Evolutionary conservation across 164 flowering plant genomes (phyloP), one percentile per base, ranked within the genome.

Genomic region (Berberis thunbergii): DNA sequence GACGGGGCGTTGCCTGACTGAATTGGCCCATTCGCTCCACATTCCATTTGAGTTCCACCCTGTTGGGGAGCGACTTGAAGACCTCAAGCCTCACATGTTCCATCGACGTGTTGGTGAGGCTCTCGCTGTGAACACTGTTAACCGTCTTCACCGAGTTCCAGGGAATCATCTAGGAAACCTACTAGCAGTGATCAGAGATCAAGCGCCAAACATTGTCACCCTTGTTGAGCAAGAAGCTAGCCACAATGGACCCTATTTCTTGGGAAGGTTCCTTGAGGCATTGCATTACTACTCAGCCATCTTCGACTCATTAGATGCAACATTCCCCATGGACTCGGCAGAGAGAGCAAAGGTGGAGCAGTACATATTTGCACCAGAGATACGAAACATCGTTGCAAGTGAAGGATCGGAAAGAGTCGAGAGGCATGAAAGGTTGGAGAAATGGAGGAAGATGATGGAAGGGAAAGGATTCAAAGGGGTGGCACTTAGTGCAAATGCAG

Each of bases 401-500:
- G 95, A 88, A 67, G 91, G 91, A 42, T 39, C 67, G 3, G 89
- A 86, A 75, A 79, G 95, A 69, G 71, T 71, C 4, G 77, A 72
- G 74, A 76, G 95, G 68, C 88, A 88, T 48, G 91, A 86, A 70
- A 80, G 81, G 82, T 60, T 86, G 68, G 95, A 83, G 64, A 86
- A 80, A 50, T 88, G 95, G 95, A 79, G 89, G 80, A 84, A 77
- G 65, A 38, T 77, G 1, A 84, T 86, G 88, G 91, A 83, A 67
- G 84, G 80, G 26, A 79, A 80, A 49, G 91, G 91, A 59, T 88
- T 88, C 54, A 67, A 70, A 53, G 80, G 83, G 4, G 85, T 88
- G 44, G 63, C 85, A 1, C 61, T 86, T 60, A 83, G 91, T 62
- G 71, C 75, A 13, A 88, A 86, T 41, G 89, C 85, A 1, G 84